These are phyloP conservation scores for Mycena maculata DNA, from an alignment of 768 basidiomycete genomes.

Conservation along the genomic window DNA sequence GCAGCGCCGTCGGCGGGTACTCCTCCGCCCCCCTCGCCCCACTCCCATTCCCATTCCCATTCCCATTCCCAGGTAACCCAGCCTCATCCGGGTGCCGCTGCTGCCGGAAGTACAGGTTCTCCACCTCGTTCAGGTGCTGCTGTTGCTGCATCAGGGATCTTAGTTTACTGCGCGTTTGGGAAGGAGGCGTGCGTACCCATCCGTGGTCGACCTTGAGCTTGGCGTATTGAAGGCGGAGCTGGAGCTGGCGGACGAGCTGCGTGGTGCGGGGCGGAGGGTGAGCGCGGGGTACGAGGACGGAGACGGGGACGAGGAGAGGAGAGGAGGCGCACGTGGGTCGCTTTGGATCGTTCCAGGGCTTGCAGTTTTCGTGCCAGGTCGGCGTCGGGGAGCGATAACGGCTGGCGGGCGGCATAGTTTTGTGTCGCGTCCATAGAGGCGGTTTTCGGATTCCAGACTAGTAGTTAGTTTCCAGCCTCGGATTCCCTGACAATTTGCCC, in stretches of 20 bases:
- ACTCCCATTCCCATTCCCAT: no score
- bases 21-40: no score
- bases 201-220: constrained; percentile 84
- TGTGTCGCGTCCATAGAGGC: neutral
- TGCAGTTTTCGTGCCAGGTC: constrained; percentile 50
- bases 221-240: constrained; percentile 81
- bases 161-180: neutral
- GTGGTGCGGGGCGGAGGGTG: constrained; percentile 1
- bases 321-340: constrained; percentile 58
- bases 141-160: constrained; percentile 67
- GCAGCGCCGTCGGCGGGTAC: no score
- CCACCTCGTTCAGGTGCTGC: constrained; percentile 83
- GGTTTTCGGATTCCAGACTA: no score
- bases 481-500: no score
- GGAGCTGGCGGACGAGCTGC: constrained; percentile 78
- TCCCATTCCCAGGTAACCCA: no score
- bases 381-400: neutral
- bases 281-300: no score
- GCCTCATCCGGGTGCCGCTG: neutral
- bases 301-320: neutral
- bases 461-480: no score
- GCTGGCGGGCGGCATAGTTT: neutral
- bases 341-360: constrained; percentile 65
- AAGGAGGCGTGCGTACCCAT: constrained; percentile 61
- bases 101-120: constrained; percentile 84